Conservation (phyloP, 1,284 basidiomycete genomes). For the Ganoderma boninense region DNA sequence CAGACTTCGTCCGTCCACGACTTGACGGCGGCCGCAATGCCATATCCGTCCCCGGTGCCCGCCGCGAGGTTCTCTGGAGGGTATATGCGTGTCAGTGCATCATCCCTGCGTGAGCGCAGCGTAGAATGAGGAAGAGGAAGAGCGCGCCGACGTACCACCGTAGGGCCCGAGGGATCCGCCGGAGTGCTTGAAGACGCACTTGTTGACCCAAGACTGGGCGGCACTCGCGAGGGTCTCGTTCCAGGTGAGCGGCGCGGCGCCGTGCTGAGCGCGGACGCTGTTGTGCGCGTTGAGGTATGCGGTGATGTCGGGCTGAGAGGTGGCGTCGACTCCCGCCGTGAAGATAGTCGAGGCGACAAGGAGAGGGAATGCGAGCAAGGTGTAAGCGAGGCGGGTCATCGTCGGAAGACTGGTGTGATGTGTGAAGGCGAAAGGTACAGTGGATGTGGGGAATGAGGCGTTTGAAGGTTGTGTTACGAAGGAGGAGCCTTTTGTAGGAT, state of each 20-base stretch:
- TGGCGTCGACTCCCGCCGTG: conserved; percentile 41
- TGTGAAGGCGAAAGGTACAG: conserved; percentile 30
- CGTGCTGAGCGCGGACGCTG: conserved; percentile 63
- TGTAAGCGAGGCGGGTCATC: conserved; percentile 52
- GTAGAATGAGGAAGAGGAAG: too few species aligned
- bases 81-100: too few species aligned
- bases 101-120: too few species aligned
- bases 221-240: conserved; percentile 59
- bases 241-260: conserved; percentile 66
- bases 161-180: conserved; percentile 65
- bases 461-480: conserved; percentile 22
- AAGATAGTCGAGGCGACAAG: conserved; percentile 42
- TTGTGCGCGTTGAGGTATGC: conserved; percentile 68
- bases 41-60: not conserved
- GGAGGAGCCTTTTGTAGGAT: conserved; percentile 13
- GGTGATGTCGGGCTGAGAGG: conserved; percentile 37
- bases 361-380: conserved; percentile 49
- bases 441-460: conserved; percentile 11
- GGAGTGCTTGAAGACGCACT: conserved; percentile 70
- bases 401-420: conserved; percentile 12
- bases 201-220: conserved; percentile 72
- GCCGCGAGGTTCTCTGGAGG: conserved; percentile 65
- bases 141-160: too few species aligned
- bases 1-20: not conserved
- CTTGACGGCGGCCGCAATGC: not conserved